phyloP scores from a whole-genome alignment of 495 filamentous ascomycete species.

The Penicillium cataractarum region DNA sequence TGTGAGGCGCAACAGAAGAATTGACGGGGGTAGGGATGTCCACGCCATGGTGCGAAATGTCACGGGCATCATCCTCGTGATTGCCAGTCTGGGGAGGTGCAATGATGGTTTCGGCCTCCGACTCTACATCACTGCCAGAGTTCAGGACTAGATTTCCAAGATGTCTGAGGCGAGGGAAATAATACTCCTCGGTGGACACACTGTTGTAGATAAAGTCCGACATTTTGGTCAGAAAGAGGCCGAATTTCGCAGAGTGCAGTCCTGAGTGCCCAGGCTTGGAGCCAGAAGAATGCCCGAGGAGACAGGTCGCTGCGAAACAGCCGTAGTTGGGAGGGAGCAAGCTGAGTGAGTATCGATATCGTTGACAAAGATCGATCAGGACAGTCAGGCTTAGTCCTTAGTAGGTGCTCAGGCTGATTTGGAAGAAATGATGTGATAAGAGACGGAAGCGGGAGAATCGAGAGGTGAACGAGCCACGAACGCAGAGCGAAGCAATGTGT shows the following conservation, averaged over 20 bases:
- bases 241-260: neutral
- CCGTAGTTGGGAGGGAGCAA: neutral
- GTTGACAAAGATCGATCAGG: neutral
- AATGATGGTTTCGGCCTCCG: neutral
- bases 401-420: neutral
- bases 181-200: neutral
- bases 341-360: neutral
- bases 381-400: neutral
- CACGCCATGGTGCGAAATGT: neutral
- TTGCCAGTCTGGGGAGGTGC: neutral
- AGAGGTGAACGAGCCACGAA: neutral
- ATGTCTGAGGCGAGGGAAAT: neutral
- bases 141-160: neutral
- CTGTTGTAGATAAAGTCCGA: neutral
- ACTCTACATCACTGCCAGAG: neutral
- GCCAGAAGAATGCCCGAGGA: neutral
- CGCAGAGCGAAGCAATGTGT: neutral
- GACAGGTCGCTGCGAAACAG: neutral
- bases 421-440: neutral
- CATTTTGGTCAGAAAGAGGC: neutral
- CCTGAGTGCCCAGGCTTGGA: neutral
- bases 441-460: neutral
- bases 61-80: neutral
- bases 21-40: neutral
- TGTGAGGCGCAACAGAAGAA: neutral